Evolutionary conservation across 352 stramenopile species (phyloP), one percentile per base, ranked within the genome.

Genomic region (Globisporangium spiculum): DNA sequence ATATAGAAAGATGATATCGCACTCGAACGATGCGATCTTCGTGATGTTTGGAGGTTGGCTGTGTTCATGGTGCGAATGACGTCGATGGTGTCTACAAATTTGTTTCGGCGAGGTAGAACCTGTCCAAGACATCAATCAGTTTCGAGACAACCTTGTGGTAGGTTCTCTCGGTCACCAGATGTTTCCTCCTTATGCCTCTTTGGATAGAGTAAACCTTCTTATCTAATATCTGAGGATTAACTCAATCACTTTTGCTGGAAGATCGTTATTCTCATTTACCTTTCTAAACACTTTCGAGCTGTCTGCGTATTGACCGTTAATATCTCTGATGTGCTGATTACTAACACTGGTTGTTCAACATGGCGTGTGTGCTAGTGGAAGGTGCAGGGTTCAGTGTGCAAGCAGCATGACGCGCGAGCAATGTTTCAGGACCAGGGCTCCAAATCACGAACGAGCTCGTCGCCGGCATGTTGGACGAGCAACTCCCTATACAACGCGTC

Each of bases 241-340:
- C 0, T 30, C 3, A 30, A 30, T 30, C 30, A 18, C 30, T 8
- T 30, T 56, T 16, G 50, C 50, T 56, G 2, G 10, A 1, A 12
- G 4, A 20, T 18, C 4, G 10, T 4, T 46, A 46, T 18, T 46
- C 3, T 46, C 12, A 18, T 32, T 60, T 20, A 46, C 18, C 55
- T 60, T 7, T 60, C 24, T 27, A 60, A 46, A 60, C 1, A 20
- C 16, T 22, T 24, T 12, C 0, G 14, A 59, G 1, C 16, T 24
- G 6, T 60, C 26, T 20, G 53, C 38, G 54, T 41, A 14, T 41
- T 41, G 54, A n/a, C 24, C 18, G 14, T n/a, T 41, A 16, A 34
- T 9, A 52, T 52, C 18, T 50, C 41, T 16, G 30, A 60, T 60
- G 55, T 30, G 30, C 27, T 60, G 55, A 60, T 46, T 60, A 46